Evolutionary conservation across 371 early-diverging fungal genomes (phyloP).

Genomic region (Fennellomyces sp.): DNA sequence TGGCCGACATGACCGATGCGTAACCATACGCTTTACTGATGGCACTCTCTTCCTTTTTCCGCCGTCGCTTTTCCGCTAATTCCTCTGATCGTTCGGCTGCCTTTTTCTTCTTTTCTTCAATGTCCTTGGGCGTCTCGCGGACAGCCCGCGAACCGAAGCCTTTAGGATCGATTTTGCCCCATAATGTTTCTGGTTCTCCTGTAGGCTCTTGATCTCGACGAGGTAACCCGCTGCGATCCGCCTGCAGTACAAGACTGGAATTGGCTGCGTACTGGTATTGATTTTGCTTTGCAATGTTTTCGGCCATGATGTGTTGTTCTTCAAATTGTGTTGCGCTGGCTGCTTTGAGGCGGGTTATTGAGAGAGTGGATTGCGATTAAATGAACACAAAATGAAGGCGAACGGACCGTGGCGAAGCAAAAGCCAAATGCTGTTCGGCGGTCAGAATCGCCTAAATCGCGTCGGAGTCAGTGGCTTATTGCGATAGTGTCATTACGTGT

Average conservation of each 20-base stretch:
- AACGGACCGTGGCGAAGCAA: not conserved
- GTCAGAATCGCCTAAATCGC: no score
- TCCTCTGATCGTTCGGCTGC: slow-evolving; percentile 51
- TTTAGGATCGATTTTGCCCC: slow-evolving; percentile 83
- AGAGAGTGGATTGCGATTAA: not conserved
- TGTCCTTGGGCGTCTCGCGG: slow-evolving; percentile 67
- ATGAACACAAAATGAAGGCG: not conserved
- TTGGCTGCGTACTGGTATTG: slow-evolving; percentile 93
- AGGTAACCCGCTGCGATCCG: slow-evolving; percentile 81
- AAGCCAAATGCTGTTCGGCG: no score
- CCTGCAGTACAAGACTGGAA: slow-evolving; percentile 91
- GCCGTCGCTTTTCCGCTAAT: slow-evolving; percentile 53
- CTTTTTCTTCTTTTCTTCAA: slow-evolving; percentile 71
- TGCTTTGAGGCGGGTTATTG: not conserved
- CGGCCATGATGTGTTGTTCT: slow-evolving; percentile 59
- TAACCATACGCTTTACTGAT: slow-evolving; percentile 76
- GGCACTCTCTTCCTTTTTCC: slow-evolving; percentile 63
- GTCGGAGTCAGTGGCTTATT: no score
- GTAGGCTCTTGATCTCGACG: slow-evolving; percentile 93
- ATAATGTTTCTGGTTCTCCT: slow-evolving; percentile 94
- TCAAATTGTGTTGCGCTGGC: not conserved
- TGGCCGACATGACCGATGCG: slow-evolving; percentile 84
- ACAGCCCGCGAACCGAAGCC: slow-evolving; percentile 87
- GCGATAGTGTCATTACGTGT: no score
- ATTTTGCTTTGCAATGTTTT: slow-evolving; percentile 72